A percentile compares a stretch with the other conserved stretches of the same genome.
phyloP scores from a whole-genome alignment of 768 basidiomycete genomes.

The Russula griseocarnosa region DNA sequence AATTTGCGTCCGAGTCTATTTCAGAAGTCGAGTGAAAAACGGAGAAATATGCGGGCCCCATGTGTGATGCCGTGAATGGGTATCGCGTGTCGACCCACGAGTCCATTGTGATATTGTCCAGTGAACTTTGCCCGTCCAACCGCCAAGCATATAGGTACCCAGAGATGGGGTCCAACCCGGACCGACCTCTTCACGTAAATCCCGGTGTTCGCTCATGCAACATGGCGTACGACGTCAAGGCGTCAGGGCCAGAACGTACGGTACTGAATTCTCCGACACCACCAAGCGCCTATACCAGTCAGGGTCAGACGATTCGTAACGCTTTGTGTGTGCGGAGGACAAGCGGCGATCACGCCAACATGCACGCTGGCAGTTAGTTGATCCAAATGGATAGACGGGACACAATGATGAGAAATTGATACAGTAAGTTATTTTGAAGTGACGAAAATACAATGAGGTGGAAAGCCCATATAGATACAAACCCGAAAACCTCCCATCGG shows the following conservation, averaged over 20 bases:
- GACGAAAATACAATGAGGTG: conserved; percentile 18
- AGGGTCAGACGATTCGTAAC: background rate
- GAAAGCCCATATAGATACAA: conserved; percentile 22
- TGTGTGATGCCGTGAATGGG: too few species aligned
- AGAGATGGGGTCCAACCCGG: background rate
- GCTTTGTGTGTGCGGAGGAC: too few species aligned
- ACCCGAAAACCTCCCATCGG: conserved; percentile 9
- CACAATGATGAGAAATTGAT: background rate
- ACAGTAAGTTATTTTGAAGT: conserved; percentile 17
- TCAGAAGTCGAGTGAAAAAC: background rate
- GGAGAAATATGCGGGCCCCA: background rate
- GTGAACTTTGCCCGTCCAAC: background rate
- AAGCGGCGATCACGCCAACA: conserved; percentile 4
- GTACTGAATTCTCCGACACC: background rate
- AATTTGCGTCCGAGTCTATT: too few species aligned
- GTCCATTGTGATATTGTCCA: background rate
- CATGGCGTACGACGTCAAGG: background rate
- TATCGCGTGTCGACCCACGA: background rate
- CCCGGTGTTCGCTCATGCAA: background rate
- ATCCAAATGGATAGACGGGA: background rate
- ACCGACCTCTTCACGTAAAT: conserved; percentile 1
- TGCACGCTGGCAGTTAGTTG: background rate
- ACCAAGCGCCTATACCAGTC: background rate
- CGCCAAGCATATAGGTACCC: too few species aligned
- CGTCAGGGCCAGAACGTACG: background rate